Evolutionary conservation across 2,329 filamentous ascomycete species (phyloP), one percentile per base, ranked within the genome.

Genomic region (Curvularia sp.): DNA sequence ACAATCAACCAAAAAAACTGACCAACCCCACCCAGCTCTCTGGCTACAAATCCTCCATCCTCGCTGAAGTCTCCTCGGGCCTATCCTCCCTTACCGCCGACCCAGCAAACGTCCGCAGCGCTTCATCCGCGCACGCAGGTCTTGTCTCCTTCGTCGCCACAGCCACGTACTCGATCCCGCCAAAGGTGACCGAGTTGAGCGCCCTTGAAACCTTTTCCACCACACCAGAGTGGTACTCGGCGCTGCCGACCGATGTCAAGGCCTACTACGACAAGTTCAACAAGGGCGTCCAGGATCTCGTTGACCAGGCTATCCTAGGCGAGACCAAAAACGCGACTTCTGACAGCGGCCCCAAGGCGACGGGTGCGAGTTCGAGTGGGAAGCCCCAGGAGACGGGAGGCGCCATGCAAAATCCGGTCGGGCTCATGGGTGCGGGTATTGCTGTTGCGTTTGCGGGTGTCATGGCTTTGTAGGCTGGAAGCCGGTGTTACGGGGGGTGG

Each of bases 261-360:
- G 63, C 58, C 42, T 68, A 69, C 59, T 68, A 68, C 24, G 69
- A 70, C 20, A 53, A 51, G 41, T 62, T 65, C 49, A 69, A 69
- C 47, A 38, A 55, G 13, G 48, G 50, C 4, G 62, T 65, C 1
- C 65, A 69, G 60, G 61, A 58, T 13, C 46, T 69, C 9, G 24
- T 69, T 24, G 59, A 64, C 26, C 57, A 64, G 52, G 66, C 60
- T 6, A 57, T 56, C 20, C 47, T 55, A 13, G 61, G 61, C 38
- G 61, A 63, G 5, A 42, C 28, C 15, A 43, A 49, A 4, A 44
- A 53, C 20, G 41, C 49, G 2, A 55, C 48, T 8, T 43, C 41
- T 10, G 20, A 12, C 41, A 12, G 12, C 10, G 13, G 28, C 12
- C 44, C 57, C 5, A 53, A 57, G 41, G 58, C 30, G 0, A 46